phyloP scores from a whole-genome alignment of 306 rosid genomes.

The Inga leiocalycina region DNA sequence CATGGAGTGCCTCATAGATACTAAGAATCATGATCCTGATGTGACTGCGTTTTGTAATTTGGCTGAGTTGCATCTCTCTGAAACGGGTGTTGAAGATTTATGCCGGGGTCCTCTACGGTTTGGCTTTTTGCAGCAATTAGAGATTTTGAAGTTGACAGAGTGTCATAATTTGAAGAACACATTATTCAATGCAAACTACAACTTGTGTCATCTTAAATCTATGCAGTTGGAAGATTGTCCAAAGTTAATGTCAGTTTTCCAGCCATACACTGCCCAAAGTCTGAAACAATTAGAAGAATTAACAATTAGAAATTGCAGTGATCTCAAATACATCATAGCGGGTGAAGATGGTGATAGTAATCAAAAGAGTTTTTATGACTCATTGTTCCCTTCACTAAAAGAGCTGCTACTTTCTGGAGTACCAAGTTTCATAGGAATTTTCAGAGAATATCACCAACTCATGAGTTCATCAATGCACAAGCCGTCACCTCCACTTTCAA shows the following conservation, averaged over 20 bases:
- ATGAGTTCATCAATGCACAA: background rate
- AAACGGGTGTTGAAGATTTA: background rate
- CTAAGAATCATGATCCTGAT: background rate
- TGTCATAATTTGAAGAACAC: background rate
- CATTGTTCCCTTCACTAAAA: constrained; percentile 15
- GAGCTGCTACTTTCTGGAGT: background rate
- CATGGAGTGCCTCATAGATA: constrained; percentile 16
- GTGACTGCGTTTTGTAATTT: constrained; percentile 5
- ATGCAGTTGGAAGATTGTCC: background rate
- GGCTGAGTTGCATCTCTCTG: background rate
- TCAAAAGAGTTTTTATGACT: background rate
- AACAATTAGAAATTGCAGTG: background rate
- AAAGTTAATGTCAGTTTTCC: background rate
- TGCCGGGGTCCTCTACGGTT: background rate
- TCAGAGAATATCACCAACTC: background rate
- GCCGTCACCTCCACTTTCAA: background rate
- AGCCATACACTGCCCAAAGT: background rate
- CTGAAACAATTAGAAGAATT: constrained; percentile 7
- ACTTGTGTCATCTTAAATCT: background rate
- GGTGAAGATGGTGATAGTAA: background rate
- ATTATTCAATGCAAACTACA: background rate
- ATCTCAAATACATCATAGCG: background rate
- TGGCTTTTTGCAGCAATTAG: background rate
- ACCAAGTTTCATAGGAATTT: background rate
- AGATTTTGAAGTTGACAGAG: background rate